A percentile compares a stretch with the other conserved stretches of the same genome.
Evolutionary conservation across 2,329 filamentous ascomycete species (phyloP).

Genomic region (Arthroderma sp.): DNA sequence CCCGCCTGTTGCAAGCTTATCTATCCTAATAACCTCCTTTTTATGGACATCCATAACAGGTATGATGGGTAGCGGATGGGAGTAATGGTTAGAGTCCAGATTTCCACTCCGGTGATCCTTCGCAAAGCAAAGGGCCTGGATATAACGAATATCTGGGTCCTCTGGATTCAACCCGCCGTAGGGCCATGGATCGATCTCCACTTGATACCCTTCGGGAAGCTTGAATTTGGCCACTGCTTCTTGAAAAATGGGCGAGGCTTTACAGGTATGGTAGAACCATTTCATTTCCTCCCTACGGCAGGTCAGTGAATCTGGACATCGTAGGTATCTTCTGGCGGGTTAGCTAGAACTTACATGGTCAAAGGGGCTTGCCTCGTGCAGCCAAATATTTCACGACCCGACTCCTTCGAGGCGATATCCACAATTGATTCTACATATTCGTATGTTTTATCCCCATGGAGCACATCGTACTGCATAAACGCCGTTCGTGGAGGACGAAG

Average conservation of each 20-base stretch:
- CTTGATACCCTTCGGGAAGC: constrained; percentile 44
- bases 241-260: constrained; percentile 42
- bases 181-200: constrained; percentile 46
- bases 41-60: constrained; percentile 48
- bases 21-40: constrained; percentile 45
- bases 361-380: constrained; percentile 39
- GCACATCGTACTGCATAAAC: constrained; percentile 42
- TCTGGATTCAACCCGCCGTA: constrained; percentile 42
- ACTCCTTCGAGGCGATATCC: constrained; percentile 34
- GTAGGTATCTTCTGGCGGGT: background rate
- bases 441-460: constrained; percentile 29
- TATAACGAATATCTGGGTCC: constrained; percentile 40
- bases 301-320: background rate
- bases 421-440: constrained; percentile 45
- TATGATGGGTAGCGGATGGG: constrained; percentile 48
- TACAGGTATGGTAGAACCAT: constrained; percentile 38
- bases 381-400: constrained; percentile 37
- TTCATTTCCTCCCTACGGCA: constrained; percentile 36
- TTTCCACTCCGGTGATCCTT: constrained; percentile 37
- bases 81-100: constrained; percentile 50
- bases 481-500: constrained; percentile 40
- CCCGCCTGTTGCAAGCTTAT: constrained; percentile 44
- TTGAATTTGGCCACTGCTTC: constrained; percentile 40
- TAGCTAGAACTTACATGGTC: constrained; percentile 27
- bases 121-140: constrained; percentile 45